Conservation (phyloP, 805 yeast genomes). For the baker's yeast (Saccharomyces cerevisiae) region DNA sequence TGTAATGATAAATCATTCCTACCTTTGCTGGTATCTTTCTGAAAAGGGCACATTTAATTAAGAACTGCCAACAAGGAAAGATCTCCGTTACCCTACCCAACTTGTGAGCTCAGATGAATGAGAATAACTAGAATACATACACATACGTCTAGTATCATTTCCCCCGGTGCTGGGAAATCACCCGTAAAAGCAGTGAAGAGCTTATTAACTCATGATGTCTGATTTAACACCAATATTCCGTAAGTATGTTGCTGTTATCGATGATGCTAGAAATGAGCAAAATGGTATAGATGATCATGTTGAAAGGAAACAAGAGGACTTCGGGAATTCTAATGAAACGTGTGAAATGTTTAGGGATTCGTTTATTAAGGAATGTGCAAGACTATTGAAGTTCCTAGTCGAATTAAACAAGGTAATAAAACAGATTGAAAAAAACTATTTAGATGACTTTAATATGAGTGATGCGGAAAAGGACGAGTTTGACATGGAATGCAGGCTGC, state of each 20-base stretch:
- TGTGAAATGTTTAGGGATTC: slow-evolving; percentile 17
- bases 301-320: not conserved
- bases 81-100: not conserved
- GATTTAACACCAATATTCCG: slow-evolving; percentile 24
- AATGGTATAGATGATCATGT: not conserved
- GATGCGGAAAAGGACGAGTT: slow-evolving; percentile 45
- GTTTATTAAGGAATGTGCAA: slow-evolving; percentile 25
- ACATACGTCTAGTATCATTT: not conserved
- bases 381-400: slow-evolving; percentile 21
- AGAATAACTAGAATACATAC: not conserved
- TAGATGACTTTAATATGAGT: slow-evolving; percentile 26
- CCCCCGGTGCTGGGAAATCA: not conserved
- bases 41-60: not conserved
- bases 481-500: slow-evolving; percentile 46
- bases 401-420: slow-evolving; percentile 25
- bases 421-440: slow-evolving; percentile 24
- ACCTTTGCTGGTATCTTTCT: no score
- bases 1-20: not conserved
- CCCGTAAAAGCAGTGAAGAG: not conserved
- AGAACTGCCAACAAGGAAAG: no score
- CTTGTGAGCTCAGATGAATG: not conserved
- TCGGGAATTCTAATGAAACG: not conserved
- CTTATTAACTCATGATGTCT: slow-evolving; percentile 13
- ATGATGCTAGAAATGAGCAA: slow-evolving; percentile 9
- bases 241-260: slow-evolving; percentile 22